Base-by-base conservation (phyloP, 1,139 yeast species). In the Ogataea hybrid region DNA sequence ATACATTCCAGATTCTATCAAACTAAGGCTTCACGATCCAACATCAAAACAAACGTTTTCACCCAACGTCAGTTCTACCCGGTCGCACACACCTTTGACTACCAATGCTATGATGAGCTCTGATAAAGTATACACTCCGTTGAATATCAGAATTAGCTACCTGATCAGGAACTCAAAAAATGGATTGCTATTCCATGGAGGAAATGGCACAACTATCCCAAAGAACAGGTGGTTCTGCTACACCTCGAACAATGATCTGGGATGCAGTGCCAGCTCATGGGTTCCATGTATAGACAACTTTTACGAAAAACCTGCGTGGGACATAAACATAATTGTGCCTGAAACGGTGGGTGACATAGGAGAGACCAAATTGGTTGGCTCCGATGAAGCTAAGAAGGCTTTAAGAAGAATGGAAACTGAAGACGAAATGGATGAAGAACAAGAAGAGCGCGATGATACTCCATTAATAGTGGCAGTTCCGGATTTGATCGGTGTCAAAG, bases 241-340 rank as follows among this genome's bases (percentile, higher is more conserved):
- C 61, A 90, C 98, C 0, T 72, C 79, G 1, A 90, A 92, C 57
- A 73, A 87, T 3, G 90, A 88, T 21, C 67, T 80, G 36, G 89
- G 89, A 16, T 73, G 85, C 7, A 79, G 95, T 11, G 86, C 97
- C 0, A 86, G 96, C 2, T 83, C 89, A 16, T 94, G 99, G 98
- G 85, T 92, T 35, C 99, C 99, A 0, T 94, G 98, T 59, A 73
- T 92, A 5, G 97, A 94, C 53, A 87, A 85, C 36, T 62, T 89
- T 28, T 84, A 92, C 79, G 97, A 89, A 54, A 77, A 89, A 46
- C 84, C 86, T 35, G 85, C 97, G 0, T 94, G 98, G 98, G 89
- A 90, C 47, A 63, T 94, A 12, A 95, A 88, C 55, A 70, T 94
- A 12, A 79, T 82, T 47, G 79, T 88, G 1, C 96, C 97, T 0